Conservation (phyloP, 306 rosid species). For the Quercus ilex region DNA sequence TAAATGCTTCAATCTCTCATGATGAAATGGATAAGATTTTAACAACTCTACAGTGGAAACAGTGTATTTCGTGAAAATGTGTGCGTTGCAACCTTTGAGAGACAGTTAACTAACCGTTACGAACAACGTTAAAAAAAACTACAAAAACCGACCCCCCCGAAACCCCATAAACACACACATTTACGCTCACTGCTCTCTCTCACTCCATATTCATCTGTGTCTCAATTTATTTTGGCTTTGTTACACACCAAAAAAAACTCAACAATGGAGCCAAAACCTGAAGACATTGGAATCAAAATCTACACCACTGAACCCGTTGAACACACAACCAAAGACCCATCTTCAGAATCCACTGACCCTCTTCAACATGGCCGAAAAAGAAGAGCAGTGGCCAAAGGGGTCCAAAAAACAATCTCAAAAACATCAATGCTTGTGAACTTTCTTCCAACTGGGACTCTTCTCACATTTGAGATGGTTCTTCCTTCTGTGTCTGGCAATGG, state of each 20-base stretch:
- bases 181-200: neutral
- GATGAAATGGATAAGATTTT: too few species aligned
- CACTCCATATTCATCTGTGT: neutral
- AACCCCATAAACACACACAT: neutral
- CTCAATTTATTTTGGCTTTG: neutral
- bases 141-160: neutral
- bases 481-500: constrained; percentile 48
- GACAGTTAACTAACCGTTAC: neutral
- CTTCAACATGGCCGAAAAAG: constrained; percentile 31
- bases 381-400: constrained; percentile 65
- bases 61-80: neutral
- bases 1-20: too few species aligned
- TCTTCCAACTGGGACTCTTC: constrained; percentile 78
- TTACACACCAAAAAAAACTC: neutral
- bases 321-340: neutral
- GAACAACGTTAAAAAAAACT: neutral
- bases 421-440: constrained; percentile 70
- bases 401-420: constrained; percentile 69
- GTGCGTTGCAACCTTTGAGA: neutral
- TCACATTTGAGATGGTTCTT: constrained; percentile 80
- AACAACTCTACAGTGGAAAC: too few species aligned
- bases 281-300: constrained; percentile 53
- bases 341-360: neutral
- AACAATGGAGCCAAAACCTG: constrained; percentile 22
- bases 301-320: constrained; percentile 28